These are phyloP conservation scores for Termitomyces sp. DNA, from an alignment of 1,284 basidiomycete genomes.

Conservation along the genomic window DNA sequence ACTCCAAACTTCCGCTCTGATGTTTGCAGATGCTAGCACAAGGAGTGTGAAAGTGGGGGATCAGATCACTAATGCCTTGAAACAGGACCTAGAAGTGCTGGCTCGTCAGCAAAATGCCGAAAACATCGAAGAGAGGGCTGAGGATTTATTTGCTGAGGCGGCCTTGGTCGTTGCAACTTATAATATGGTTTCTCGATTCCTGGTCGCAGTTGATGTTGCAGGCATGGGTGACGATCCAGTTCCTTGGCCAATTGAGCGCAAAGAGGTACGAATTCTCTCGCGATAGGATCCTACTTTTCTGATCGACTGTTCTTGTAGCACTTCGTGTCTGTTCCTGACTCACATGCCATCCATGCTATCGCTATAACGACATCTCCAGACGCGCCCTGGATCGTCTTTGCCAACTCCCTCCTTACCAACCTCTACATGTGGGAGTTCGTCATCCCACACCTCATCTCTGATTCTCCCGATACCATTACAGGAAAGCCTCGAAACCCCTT, in stretches of 20 bases:
- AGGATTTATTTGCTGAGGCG: conserved; percentile 46
- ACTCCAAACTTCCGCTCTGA: conserved; percentile 39
- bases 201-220: conserved; percentile 47
- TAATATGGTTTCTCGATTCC: conserved; percentile 57
- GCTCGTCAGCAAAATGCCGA: conserved; percentile 20
- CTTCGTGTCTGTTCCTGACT: conserved; percentile 23
- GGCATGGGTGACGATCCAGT: conserved; percentile 39
- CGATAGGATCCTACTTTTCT: neutral
- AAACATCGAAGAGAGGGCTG: conserved; percentile 24
- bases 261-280: conserved; percentile 28
- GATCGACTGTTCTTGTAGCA: conserved; percentile 16
- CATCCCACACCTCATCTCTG: conserved; percentile 34
- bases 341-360: conserved; percentile 36
- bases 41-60: conserved; percentile 34
- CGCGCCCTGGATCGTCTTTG: conserved; percentile 44
- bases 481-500: conserved; percentile 21
- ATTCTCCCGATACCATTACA: conserved; percentile 11
- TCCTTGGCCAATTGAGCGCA: conserved; percentile 43
- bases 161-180: conserved; percentile 45
- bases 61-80: conserved; percentile 28
- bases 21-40: conserved; percentile 48
- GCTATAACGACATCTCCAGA: conserved; percentile 33
- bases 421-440: conserved; percentile 41
- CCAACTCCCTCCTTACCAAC: conserved; percentile 44
- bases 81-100: conserved; percentile 22